Evolutionary conservation across 306 rosid species (phyloP), one percentile per base, ranked within the genome.

Genomic region (Vigna reflexopilosa): DNA sequence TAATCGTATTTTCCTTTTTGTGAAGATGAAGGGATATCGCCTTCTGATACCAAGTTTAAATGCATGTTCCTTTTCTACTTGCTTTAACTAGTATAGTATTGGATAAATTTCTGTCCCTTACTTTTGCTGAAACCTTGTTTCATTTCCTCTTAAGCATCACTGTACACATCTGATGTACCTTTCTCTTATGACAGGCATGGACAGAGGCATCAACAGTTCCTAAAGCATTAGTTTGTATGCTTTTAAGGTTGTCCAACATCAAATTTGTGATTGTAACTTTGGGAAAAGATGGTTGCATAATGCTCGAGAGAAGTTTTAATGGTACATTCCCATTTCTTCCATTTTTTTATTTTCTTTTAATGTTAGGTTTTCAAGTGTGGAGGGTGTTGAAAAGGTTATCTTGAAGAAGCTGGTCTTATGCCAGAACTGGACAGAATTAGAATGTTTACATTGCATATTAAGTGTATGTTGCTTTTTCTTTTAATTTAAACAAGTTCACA

Each of bases 241-340:
- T 95, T 74, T 65, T 89, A 75, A 84, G 85, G 84, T 87, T 91
- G 90, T 97, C 98, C 45, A 91, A 90, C 68, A 32, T 88, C 75
- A 93, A 88, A 69, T 93, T 91, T 82, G 93, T 86, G 63, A 87
- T 88, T 72, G 98, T 93, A 80, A 95, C 99, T 69, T 77, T 95
- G 88, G 99, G 99, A 52, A 88, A 93, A 87, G 91, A 89, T 44
- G 99, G 99, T 19, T 92, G 96, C 86, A 76, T 95, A 70, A 95
- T 93, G 98, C 93, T 95, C 16, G 97, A 95, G 90, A 93, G 91
- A 91, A 82, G 81, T 71, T 42, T 6, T 70, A 52, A 73, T 66
- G 97, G 95, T 88, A 79, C 57, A 64, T 70, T 9, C 19, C 15
- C 61, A 24, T 17, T 64, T 70, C 44, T 3, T 61, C 50, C 6